A percentile compares a stretch with the other conserved stretches of the same genome.
phyloP scores from a whole-genome alignment of 257 asterid genomes.

The Catharanthus roseus region DNA sequence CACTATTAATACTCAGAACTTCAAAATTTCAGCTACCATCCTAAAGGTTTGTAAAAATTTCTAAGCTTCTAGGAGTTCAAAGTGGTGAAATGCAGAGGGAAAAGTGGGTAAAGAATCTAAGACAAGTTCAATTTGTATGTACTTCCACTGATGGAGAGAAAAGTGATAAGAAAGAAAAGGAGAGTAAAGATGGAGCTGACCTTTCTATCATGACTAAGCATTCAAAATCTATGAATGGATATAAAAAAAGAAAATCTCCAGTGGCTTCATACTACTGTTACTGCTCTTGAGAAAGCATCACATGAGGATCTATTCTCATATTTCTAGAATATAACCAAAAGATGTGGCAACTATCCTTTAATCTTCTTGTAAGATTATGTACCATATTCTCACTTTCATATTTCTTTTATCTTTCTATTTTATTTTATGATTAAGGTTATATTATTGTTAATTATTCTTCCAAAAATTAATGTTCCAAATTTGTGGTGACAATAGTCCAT shows the following conservation, averaged over 20 bases:
- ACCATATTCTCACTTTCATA: neutral
- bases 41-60: no score
- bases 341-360: slow-evolving; percentile 62
- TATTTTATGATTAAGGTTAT: neutral
- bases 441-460: no score
- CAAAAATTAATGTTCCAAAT: neutral
- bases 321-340: slow-evolving; percentile 69
- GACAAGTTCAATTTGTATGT: slow-evolving; percentile 53
- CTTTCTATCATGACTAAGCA: slow-evolving; percentile 17
- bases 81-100: slow-evolving; percentile 67
- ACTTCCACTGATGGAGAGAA: slow-evolving; percentile 28
- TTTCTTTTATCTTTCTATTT: neutral
- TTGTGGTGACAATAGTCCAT: neutral
- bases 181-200: slow-evolving; percentile 19
- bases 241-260: slow-evolving; percentile 34
- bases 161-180: slow-evolving; percentile 34
- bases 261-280: slow-evolving; percentile 74
- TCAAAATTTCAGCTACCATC: neutral
- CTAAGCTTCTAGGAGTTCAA: no score
- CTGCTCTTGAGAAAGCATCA: slow-evolving; percentile 70
- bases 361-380: slow-evolving; percentile 51
- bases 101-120: slow-evolving; percentile 72
- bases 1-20: neutral
- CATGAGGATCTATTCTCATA: slow-evolving; percentile 49
- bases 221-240: slow-evolving; percentile 25